Evolutionary conservation across 2,329 filamentous ascomycete genomes (phyloP).

Genomic region (Metarhizium sp.): DNA sequence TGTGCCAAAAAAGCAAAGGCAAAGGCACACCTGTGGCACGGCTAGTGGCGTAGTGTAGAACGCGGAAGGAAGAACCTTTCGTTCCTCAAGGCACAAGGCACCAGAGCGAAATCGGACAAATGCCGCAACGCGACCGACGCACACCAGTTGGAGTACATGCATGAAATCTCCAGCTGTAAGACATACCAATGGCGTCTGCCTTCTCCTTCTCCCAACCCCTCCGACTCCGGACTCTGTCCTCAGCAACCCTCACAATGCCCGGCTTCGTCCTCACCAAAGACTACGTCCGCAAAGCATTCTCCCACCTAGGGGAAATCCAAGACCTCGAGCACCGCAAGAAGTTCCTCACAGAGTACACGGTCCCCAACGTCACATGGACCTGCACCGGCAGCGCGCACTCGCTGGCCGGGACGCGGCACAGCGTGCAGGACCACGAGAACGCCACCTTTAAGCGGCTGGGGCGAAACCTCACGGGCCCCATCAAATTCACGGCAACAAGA

Average conservation of each 20-base stretch:
- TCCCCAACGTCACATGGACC: conserved; percentile 13
- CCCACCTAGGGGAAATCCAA: conserved; percentile 11
- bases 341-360: conserved; percentile 12
- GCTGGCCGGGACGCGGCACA: conserved; percentile 13
- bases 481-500: conserved; percentile 12
- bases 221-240: not conserved
- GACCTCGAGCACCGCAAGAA: conserved; percentile 7
- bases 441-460: conserved; percentile 13
- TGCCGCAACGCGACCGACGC: no score
- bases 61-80: no score
- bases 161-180: no score
- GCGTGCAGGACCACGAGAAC: conserved; percentile 9
- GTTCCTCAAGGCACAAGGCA: no score
- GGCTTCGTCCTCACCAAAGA: conserved; percentile 13
- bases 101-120: no score
- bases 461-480: conserved; percentile 11
- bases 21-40: no score
- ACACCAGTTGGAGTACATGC: no score
- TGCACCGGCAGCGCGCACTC: conserved; percentile 15
- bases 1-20: no score
- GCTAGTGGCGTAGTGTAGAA: no score
- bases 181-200: no score
- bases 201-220: not conserved
- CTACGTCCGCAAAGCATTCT: conserved; percentile 11
- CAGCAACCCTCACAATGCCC: conserved; percentile 4